Percentiles rank a stretch among this genome's conserved stretches.
Conservation (phyloP, 2,329 filamentous ascomycete genomes). For the Fusarium buxicola region DNA sequence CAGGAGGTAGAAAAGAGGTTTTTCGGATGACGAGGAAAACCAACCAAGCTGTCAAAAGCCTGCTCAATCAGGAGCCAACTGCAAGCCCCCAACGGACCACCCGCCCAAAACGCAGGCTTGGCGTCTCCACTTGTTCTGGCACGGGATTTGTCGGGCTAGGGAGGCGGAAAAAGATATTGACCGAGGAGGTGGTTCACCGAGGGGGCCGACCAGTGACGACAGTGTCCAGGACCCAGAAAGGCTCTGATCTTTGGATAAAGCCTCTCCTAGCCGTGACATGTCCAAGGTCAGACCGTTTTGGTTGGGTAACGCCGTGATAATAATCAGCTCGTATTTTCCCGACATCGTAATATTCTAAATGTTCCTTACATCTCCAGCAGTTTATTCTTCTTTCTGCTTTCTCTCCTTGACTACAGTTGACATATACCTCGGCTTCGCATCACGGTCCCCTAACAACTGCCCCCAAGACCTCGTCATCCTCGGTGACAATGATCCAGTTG, state of each 20-base stretch:
- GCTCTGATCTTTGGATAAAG: slow-evolving; percentile 10
- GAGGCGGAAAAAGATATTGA: slow-evolving; percentile 38
- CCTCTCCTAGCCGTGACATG: slow-evolving; percentile 22
- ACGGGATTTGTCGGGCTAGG: slow-evolving; percentile 47
- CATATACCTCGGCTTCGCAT: slow-evolving; percentile 1
- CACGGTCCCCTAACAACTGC: slow-evolving; percentile 19
- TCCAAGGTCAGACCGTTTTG: neutral
- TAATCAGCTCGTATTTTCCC: neutral
- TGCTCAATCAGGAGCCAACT: slow-evolving; percentile 35
- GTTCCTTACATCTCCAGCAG: neutral
- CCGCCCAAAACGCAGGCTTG: slow-evolving; percentile 12
- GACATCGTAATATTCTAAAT: too few relatives aligned
- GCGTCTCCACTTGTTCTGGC: slow-evolving; percentile 30
- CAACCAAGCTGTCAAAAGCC: slow-evolving; percentile 35
- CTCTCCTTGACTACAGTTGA: neutral
- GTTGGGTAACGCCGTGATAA: neutral
- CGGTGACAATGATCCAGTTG: slow-evolving; percentile 35
- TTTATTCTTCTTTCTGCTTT: neutral
- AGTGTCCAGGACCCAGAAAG: slow-evolving; percentile 22
- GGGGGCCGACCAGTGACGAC: slow-evolving; percentile 31
- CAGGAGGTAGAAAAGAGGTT: slow-evolving; percentile 35
- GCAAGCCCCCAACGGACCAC: slow-evolving; percentile 28
- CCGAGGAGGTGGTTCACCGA: slow-evolving; percentile 22
- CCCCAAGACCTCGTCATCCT: slow-evolving; percentile 33
- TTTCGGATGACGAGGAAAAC: slow-evolving; percentile 42